Conservation (phyloP, 2,329 filamentous ascomycete genomes). For the Chaetomiaceae sp. region DNA sequence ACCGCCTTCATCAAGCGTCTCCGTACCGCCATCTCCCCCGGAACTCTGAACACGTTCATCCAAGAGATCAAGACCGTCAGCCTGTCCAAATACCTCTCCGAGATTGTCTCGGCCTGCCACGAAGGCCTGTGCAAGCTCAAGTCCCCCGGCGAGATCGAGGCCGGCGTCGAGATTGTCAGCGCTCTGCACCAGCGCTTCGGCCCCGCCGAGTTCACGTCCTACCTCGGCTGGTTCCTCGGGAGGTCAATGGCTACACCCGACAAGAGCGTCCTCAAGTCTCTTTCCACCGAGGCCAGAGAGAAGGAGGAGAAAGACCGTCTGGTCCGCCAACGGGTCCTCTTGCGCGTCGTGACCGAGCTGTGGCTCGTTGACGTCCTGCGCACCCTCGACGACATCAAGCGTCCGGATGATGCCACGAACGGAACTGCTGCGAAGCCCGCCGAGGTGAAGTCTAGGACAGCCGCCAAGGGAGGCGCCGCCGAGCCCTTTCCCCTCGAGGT, state of each 20-base stretch:
- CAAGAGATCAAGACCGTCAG: slow-evolving; percentile 87
- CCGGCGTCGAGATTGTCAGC: slow-evolving; percentile 87
- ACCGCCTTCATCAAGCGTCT: slow-evolving; percentile 96
- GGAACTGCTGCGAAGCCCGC: slow-evolving; percentile 58
- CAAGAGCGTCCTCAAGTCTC: slow-evolving; percentile 71
- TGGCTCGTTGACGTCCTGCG: slow-evolving; percentile 89
- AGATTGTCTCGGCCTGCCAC: slow-evolving; percentile 93
- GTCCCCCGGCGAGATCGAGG: slow-evolving; percentile 82
- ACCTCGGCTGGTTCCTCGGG: slow-evolving; percentile 86
- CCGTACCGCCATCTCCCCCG: slow-evolving; percentile 77
- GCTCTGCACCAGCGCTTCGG: slow-evolving; percentile 95
- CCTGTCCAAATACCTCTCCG: slow-evolving; percentile 92
- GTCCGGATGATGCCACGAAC: slow-evolving; percentile 59
- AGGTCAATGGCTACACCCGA: slow-evolving; percentile 89
- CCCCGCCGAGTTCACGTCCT: slow-evolving; percentile 81
- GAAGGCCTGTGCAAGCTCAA: slow-evolving; percentile 92
- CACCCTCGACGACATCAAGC: slow-evolving; percentile 65
- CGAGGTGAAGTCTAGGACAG: slow-evolving; percentile 53
- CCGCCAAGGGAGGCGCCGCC: slow-evolving; percentile 60
- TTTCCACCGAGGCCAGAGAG: slow-evolving; percentile 78
- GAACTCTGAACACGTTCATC: slow-evolving; percentile 76
- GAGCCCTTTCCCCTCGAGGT: slow-evolving; percentile 96
- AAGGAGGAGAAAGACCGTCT: slow-evolving; percentile 94
- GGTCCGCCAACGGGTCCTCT: slow-evolving; percentile 74
- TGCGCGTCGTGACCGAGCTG: slow-evolving; percentile 88